Percentiles rank a stretch among this genome's conserved stretches.
Evolutionary conservation across 2,329 filamentous ascomycete species (phyloP).

Genomic region (Penicillium hordei): DNA sequence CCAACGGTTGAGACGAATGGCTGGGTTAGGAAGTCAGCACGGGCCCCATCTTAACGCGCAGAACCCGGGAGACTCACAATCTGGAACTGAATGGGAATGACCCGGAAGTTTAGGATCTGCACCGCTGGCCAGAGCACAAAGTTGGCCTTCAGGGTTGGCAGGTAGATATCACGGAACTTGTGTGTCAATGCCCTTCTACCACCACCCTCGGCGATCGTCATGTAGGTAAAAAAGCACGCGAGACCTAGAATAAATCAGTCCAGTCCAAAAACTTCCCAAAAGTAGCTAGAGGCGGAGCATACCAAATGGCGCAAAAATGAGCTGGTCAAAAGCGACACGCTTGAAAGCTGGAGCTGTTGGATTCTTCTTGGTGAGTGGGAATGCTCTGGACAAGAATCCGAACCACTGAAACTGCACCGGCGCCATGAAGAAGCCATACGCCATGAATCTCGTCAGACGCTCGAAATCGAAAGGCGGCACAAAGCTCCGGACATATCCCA

Average conservation of each 20-base stretch:
- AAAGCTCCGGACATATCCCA: slow-evolving; percentile 62
- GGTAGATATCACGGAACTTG: slow-evolving; percentile 91
- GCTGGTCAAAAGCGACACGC: slow-evolving; percentile 86
- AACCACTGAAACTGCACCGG: slow-evolving; percentile 97
- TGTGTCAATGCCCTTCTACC: slow-evolving; percentile 72
- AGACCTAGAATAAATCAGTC: slow-evolving; percentile 55
- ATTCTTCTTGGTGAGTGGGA: slow-evolving; percentile 77
- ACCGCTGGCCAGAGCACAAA: slow-evolving; percentile 93
- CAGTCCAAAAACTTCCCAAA: slow-evolving; percentile 6
- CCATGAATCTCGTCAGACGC: slow-evolving; percentile 90
- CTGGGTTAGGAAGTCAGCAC: slow-evolving; percentile 48
- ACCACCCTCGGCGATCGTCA: slow-evolving; percentile 94
- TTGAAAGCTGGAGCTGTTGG: slow-evolving; percentile 79
- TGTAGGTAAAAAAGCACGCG: slow-evolving; percentile 86
- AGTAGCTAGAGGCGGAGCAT: slow-evolving; percentile 30
- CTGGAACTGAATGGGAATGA: slow-evolving; percentile 95
- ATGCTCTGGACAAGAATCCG: slow-evolving; percentile 73
- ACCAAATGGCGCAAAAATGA: slow-evolving; percentile 89
- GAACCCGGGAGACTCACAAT: slow-evolving; percentile 64
- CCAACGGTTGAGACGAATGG: slow-evolving; percentile 94
- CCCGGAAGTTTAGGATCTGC: slow-evolving; percentile 92
- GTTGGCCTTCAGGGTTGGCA: slow-evolving; percentile 93
- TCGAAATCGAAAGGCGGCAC: slow-evolving; percentile 94
- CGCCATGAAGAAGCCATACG: slow-evolving; percentile 94
- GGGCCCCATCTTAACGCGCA: neutral